These are phyloP conservation scores for Cordyceps sp. DNA, from an alignment of 2,329 filamentous ascomycete genomes.

Conservation along the genomic window DNA sequence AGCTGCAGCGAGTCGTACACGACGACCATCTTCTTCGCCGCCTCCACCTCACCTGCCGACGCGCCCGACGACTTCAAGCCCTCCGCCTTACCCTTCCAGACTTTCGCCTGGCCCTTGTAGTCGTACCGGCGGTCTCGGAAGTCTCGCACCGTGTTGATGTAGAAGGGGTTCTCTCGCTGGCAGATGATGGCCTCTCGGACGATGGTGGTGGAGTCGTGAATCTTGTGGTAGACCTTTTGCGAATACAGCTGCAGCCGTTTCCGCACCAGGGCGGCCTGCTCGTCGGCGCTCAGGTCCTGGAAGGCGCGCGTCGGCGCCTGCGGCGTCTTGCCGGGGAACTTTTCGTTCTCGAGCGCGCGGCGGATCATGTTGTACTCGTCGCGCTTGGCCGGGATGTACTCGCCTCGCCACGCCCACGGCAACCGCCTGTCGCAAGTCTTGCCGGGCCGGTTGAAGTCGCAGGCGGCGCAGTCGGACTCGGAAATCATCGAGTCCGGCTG, in stretches of 20 bases:
- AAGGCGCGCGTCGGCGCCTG: slow-evolving; percentile 59
- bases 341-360: slow-evolving; percentile 78
- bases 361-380: slow-evolving; percentile 99
- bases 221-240: slow-evolving; percentile 99
- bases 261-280: slow-evolving; percentile 64
- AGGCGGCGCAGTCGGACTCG: slow-evolving; percentile 89
- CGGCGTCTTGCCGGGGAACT: slow-evolving; percentile 65
- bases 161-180: slow-evolving; percentile 95
- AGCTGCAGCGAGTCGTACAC: slow-evolving; percentile 91
- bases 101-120: slow-evolving; percentile 95
- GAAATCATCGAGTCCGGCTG: slow-evolving; percentile 99
- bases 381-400: slow-evolving; percentile 87
- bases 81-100: slow-evolving; percentile 96
- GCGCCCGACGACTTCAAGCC: slow-evolving; percentile 71
- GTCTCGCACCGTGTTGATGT: slow-evolving; percentile 87
- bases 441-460: slow-evolving; percentile 93
- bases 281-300: slow-evolving; percentile 63
- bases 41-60: slow-evolving; percentile 59
- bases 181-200: slow-evolving; percentile 95
- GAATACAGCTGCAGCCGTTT: slow-evolving; percentile 86
- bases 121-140: slow-evolving; percentile 96
- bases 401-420: slow-evolving; percentile 96
- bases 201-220: slow-evolving; percentile 85
- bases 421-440: slow-evolving; percentile 92
- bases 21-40: slow-evolving; percentile 97